Base-by-base conservation (phyloP, 352 stramenopile genomes). In the Phytophthora tubulina region DNA sequence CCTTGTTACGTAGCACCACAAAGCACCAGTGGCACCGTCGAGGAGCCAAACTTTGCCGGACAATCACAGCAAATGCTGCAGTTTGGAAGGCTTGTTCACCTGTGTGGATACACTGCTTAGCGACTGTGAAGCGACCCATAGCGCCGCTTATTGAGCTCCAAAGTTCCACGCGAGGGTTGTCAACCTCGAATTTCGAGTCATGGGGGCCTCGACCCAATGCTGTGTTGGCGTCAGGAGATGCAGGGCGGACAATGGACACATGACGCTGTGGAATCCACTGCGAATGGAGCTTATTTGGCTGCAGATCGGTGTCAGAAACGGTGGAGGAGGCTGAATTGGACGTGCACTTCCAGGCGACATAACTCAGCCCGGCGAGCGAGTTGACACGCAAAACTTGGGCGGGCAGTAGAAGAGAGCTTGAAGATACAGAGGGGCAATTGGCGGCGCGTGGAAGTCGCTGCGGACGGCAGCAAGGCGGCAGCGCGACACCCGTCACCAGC, bases 11-110 rank as follows among this genome's bases (percentile, higher is more conserved):
- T 5, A 92, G 72, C 45, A 30, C 30, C 11, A 6, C 8, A 49
- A 93, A 90, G 80, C 83, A 91, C 82, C 82, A 91, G 64, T 91
- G 85, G 60, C 85, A 93, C 41, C 67, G 72, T 49, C 57, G 54
- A 33, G n/a, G 30, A 2, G 38, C 64, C 31, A 80, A 52, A 21
- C 49, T 63, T 36, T 93, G 71, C 3, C 70, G 55, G 3, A 90
- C 63, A 44, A 88, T 56, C 10, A 86, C 78, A 10, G 85, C 83
- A 53, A 93, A 93, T 11, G 80, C 81, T 44, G 76, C 68, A 32
- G 85, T 77, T 53, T 76, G 62, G 21, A 91, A 53, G 0, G 64
- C 80, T 54, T 57, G 67, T 21, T 80, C 44, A 31, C 85, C 82
- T 6, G 13, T 35, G 8, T 8, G 38, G 46, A 91, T 81, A 3